These are phyloP conservation scores for Cladosporium sp. DNA, from an alignment of 2,329 filamentous ascomycete species.

Conservation along the genomic window DNA sequence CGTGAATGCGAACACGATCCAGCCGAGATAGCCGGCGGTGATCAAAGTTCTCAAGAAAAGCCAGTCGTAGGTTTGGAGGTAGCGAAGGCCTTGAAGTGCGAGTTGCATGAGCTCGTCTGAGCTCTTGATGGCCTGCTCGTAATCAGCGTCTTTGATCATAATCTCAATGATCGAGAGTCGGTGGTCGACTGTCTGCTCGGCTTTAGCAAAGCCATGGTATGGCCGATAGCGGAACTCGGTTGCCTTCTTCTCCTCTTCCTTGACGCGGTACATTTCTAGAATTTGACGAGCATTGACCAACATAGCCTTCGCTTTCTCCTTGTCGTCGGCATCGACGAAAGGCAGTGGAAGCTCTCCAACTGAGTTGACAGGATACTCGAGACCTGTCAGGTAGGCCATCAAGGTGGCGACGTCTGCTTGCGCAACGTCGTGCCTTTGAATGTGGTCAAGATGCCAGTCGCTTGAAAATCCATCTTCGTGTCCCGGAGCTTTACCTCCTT, in stretches of 20 bases:
- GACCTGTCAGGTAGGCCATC: conserved; percentile 86
- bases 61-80: conserved; percentile 98
- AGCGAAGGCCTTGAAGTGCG: conserved; percentile 77
- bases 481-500: conserved; percentile 62
- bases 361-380: conserved; percentile 92
- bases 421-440: conserved; percentile 83
- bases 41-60: conserved; percentile 86
- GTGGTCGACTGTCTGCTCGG: conserved; percentile 59
- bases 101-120: conserved; percentile 73
- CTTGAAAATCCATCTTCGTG: conserved; percentile 84
- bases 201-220: conserved; percentile 65
- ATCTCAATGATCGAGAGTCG: conserved; percentile 64
- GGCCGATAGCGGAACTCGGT: conserved; percentile 74
- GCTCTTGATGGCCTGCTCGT: conserved; percentile 73
- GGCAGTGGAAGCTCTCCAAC: conserved; percentile 87
- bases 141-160: conserved; percentile 62
- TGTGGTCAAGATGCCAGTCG: conserved; percentile 77
- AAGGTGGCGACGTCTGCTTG: conserved; percentile 93
- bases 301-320: conserved; percentile 78
- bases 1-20: conserved; percentile 88
- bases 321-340: conserved; percentile 67
- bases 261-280: conserved; percentile 92
- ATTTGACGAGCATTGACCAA: conserved; percentile 82
- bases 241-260: conserved; percentile 77
- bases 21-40: conserved; percentile 86